Conservation (phyloP, 2,329 filamentous ascomycete species). For the Venturia effusa region DNA sequence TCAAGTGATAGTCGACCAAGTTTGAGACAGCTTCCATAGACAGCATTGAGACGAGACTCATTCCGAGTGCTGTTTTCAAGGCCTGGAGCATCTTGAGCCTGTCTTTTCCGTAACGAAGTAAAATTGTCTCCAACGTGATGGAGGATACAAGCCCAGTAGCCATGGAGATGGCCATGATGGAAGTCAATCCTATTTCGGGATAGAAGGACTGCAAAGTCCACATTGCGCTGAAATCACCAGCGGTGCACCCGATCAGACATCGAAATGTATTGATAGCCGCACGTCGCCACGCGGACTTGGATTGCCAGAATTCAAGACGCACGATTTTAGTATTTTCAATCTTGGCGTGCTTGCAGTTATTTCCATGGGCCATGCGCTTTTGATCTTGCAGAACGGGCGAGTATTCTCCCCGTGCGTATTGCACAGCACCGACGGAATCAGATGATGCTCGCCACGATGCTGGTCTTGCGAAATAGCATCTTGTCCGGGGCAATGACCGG, state of each 20-base stretch:
- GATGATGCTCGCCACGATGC: neutral
- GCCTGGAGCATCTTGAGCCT: conserved; percentile 36
- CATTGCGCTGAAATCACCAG: conserved; percentile 46
- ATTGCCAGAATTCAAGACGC: conserved; percentile 24
- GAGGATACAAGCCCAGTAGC: conserved; percentile 41
- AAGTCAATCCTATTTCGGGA: conserved; percentile 35
- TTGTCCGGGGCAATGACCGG: neutral
- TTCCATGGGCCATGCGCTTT: neutral
- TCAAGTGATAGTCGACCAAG: conserved; percentile 44
- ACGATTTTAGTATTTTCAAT: neutral
- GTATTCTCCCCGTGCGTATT: too few relatives aligned
- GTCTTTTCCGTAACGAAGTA: conserved; percentile 40
- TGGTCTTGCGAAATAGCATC: neutral
- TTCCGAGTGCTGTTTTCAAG: conserved; percentile 42
- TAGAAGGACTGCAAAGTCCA: conserved; percentile 43
- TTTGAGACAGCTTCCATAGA: conserved; percentile 49
- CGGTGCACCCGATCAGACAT: conserved; percentile 44
- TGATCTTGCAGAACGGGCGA: neutral
- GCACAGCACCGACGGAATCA: neutral
- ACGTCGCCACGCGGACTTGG: conserved; percentile 35
- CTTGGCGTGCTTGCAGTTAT: neutral
- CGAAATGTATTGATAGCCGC: conserved; percentile 44
- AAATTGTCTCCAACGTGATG: conserved; percentile 40
- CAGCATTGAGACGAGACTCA: conserved; percentile 49
- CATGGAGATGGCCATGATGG: conserved; percentile 46